Conservation (phyloP, 345 rosid species). For the Hypericum androsaemum region DNA sequence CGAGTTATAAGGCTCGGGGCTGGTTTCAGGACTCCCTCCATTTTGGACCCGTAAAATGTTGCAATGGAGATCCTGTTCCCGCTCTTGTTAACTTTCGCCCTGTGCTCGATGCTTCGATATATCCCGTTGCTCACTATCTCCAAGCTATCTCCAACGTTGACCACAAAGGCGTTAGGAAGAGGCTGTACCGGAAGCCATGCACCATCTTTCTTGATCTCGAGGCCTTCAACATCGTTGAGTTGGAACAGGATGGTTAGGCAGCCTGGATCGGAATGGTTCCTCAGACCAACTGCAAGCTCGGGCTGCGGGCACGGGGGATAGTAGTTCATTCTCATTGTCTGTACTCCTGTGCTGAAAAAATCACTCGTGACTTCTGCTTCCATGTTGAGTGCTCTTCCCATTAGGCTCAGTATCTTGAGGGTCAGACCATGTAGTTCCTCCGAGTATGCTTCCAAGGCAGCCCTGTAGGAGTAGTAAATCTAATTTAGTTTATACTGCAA, state of each 20-base stretch:
- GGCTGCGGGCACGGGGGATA: background rate
- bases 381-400: background rate
- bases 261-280: background rate
- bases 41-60: too few relatives aligned
- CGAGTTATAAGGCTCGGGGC: too few relatives aligned
- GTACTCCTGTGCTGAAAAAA: background rate
- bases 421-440: too few relatives aligned
- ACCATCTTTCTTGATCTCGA: background rate
- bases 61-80: too few relatives aligned
- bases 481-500: too few relatives aligned
- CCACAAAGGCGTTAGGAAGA: background rate
- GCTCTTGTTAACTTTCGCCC: too few relatives aligned
- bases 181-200: background rate
- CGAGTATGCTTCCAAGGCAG: too few relatives aligned
- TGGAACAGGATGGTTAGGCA: background rate
- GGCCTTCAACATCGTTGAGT: background rate
- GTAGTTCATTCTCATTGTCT: background rate
- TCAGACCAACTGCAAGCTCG: background rate
- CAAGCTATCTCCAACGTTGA: background rate
- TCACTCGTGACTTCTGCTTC: background rate
- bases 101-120: too few relatives aligned
- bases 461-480: constrained; percentile 3
- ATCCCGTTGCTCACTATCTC: background rate
- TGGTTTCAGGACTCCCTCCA: too few relatives aligned
- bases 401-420: background rate